Conservation (phyloP, 768 basidiomycete species). For the Lanmaoa rubissima region DNA sequence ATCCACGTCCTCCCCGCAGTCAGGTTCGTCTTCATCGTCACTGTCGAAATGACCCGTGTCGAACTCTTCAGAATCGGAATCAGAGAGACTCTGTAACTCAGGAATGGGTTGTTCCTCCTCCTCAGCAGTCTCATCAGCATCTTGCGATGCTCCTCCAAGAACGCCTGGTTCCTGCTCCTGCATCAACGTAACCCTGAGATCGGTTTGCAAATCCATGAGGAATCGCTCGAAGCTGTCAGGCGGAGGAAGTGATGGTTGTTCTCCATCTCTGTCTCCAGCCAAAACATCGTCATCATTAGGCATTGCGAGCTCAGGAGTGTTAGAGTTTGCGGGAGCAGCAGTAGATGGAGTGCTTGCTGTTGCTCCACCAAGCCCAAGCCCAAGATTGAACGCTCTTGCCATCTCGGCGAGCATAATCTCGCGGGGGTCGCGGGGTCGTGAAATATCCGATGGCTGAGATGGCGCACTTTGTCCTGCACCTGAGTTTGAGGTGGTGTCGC, state of each 20-base stretch:
- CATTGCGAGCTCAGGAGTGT: conserved; percentile 7
- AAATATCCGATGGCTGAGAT: conserved; percentile 10
- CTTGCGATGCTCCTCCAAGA: conserved; percentile 3
- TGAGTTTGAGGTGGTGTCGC: conserved; percentile 3
- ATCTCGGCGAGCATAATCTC: conserved; percentile 78
- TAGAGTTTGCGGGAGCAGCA: conserved; percentile 3
- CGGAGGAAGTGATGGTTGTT: conserved; percentile 33
- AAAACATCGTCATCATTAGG: conserved; percentile 3
- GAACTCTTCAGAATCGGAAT: conserved; percentile 31
- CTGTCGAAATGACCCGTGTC: conserved; percentile 14
- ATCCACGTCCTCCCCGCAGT: conserved; percentile 30
- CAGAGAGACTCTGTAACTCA: conserved; percentile 25
- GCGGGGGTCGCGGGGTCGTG: conserved; percentile 45
- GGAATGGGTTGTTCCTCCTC: conserved; percentile 21
- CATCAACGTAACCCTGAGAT: conserved; percentile 62
- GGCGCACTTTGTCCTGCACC: conserved; percentile 6
- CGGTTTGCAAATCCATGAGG: conserved; percentile 72
- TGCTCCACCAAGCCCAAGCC: conserved; percentile 49
- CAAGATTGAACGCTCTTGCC: conserved; percentile 76
- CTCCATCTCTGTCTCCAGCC: conserved; percentile 13
- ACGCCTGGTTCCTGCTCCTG: conserved; percentile 28
- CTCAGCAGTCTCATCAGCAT: conserved; percentile 11
- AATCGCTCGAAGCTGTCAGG: conserved; percentile 82
- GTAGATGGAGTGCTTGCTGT: conserved; percentile 4
- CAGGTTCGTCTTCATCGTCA: conserved; percentile 27